A percentile compares a stretch with the other conserved stretches of the same genome.
Evolutionary conservation across 2,329 filamentous ascomycete genomes (phyloP).

Genomic region (Fusarium drepaniforme): DNA sequence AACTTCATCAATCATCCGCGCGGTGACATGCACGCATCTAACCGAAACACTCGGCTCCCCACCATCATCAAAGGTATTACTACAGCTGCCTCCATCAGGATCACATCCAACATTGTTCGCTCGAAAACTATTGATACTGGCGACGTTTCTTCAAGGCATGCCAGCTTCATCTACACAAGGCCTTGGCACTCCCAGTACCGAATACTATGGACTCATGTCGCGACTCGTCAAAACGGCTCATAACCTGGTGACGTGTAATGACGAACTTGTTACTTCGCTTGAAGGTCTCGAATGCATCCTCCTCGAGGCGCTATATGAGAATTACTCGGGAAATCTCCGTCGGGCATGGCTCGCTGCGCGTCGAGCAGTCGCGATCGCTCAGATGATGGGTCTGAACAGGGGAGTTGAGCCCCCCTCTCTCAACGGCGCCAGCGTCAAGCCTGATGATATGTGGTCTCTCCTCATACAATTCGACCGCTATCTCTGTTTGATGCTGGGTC

Average conservation of each 20-base stretch:
- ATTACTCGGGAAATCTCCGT: slow-evolving; percentile 60
- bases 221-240: slow-evolving; percentile 46
- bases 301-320: slow-evolving; percentile 59
- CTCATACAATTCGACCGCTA: slow-evolving; percentile 60
- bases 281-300: slow-evolving; percentile 65
- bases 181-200: slow-evolving; percentile 23
- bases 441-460: slow-evolving; percentile 59
- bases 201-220: slow-evolving; percentile 37
- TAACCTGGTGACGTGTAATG: slow-evolving; percentile 57
- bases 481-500: slow-evolving; percentile 60
- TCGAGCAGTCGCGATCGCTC: slow-evolving; percentile 58
- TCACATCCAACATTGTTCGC: slow-evolving; percentile 58
- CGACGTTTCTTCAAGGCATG: slow-evolving; percentile 51
- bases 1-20: slow-evolving; percentile 50
- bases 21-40: slow-evolving; percentile 49
- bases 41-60: background rate
- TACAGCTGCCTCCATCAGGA: slow-evolving; percentile 39
- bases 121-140: slow-evolving; percentile 54
- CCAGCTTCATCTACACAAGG: slow-evolving; percentile 5
- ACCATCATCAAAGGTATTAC: slow-evolving; percentile 44
- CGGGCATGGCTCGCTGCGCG: slow-evolving; percentile 59
- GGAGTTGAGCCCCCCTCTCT: slow-evolving; percentile 23
- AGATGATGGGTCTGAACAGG: slow-evolving; percentile 54
- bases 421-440: slow-evolving; percentile 36
- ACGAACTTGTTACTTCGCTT: slow-evolving; percentile 57